phyloP scores from a whole-genome alignment of 2,329 filamentous ascomycete species.

The Cryphonectria radicalis region DNA sequence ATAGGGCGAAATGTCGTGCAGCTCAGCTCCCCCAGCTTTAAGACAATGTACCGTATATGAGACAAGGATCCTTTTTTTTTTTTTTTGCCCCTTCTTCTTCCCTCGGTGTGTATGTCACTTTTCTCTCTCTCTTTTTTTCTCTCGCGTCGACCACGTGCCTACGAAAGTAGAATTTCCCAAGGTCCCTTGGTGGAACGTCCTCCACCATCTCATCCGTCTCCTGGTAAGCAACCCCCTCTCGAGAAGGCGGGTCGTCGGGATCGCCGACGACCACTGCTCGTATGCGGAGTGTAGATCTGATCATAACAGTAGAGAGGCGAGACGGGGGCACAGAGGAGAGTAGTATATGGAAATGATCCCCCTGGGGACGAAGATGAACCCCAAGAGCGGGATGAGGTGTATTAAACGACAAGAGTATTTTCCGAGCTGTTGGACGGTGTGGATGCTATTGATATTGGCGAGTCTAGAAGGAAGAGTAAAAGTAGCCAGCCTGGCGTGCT shows the following conservation, averaged over 20 bases:
- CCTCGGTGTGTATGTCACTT: not conserved
- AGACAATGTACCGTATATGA: not conserved
- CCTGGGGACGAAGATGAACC: not conserved
- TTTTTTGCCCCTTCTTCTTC: not conserved
- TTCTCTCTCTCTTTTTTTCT: not conserved
- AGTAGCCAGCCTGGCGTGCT: not conserved
- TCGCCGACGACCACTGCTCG: conserved; percentile 10
- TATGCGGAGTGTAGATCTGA: not conserved
- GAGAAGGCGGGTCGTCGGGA: conserved; percentile 3
- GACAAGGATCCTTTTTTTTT: conserved; percentile 1
- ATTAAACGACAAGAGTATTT: not conserved
- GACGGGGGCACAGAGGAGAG: not conserved
- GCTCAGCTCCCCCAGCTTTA: conserved; percentile 1
- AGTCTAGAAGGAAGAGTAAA: not conserved
- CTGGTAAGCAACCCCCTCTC: not conserved
- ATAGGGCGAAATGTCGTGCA: conserved; percentile 16
- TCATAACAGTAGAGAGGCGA: not conserved
- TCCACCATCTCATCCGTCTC: not conserved
- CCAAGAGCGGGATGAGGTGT: not conserved
- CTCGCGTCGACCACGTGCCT: not conserved
- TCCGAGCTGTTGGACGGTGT: not conserved
- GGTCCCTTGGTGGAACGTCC: not conserved
- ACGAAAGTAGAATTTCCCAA: not conserved
- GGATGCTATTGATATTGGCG: not conserved
- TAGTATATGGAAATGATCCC: not conserved